phyloP scores from a whole-genome alignment of 768 basidiomycete genomes.

The Omphalotus guepiniiformis region DNA sequence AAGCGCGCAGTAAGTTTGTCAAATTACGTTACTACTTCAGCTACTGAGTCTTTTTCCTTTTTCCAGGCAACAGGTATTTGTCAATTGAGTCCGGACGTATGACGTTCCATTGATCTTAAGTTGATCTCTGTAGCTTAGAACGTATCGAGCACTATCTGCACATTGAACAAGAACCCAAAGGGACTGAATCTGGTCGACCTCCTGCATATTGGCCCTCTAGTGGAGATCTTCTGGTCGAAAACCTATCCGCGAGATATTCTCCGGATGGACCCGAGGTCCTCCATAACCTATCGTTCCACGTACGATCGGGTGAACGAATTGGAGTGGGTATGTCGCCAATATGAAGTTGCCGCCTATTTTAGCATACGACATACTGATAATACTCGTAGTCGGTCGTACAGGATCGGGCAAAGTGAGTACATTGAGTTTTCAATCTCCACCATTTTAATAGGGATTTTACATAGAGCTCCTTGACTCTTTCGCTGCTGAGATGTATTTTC shows the following conservation, averaged over 20 bases:
- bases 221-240: constrained; percentile 38
- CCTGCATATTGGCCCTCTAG: constrained; percentile 52
- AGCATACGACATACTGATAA: too few relatives aligned
- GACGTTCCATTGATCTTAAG: neutral
- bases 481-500: constrained; percentile 45
- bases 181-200: constrained; percentile 31
- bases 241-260: constrained; percentile 37
- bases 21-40: neutral
- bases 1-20: constrained; percentile 12
- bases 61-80: constrained; percentile 10
- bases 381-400: constrained; percentile 46
- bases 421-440: constrained; percentile 16
- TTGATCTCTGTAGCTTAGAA: constrained; percentile 18
- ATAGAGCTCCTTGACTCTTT: constrained; percentile 41
- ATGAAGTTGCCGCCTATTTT: too few relatives aligned
- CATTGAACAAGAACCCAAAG: constrained; percentile 43
- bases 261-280: constrained; percentile 43
- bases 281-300: constrained; percentile 37
- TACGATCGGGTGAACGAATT: constrained; percentile 43
- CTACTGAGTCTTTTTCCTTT: constrained; percentile 19
- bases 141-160: constrained; percentile 42
- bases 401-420: constrained; percentile 52
- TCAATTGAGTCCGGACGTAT: neutral
- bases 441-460: neutral
- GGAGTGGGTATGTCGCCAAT: constrained; percentile 29